phyloP scores from a whole-genome alignment of 2,329 filamentous ascomycete species.

The Myriosclerotinia duriaeana region DNA sequence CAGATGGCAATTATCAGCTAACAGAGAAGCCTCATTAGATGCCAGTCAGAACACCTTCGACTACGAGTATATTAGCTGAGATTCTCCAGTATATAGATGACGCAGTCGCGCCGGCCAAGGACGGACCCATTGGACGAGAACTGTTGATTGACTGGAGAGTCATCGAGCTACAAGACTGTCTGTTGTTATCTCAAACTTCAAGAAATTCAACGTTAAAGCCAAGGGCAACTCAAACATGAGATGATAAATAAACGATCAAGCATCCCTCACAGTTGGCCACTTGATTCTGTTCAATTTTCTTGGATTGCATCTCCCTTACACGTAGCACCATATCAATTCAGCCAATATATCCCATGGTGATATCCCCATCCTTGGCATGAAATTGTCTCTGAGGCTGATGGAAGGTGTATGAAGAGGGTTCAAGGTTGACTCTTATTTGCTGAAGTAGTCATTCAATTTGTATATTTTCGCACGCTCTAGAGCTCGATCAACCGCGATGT shows the following conservation, averaged over 20 bases:
- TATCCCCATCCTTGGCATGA: constrained; percentile 55
- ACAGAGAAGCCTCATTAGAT: background rate
- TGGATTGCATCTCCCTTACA: constrained; percentile 38
- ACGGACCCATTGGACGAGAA: constrained; percentile 33
- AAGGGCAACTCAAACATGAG: constrained; percentile 39
- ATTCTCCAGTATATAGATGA: background rate
- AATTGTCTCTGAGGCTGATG: constrained; percentile 59
- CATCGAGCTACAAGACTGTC: constrained; percentile 31
- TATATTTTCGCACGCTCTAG: background rate
- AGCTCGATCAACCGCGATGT: constrained; percentile 33
- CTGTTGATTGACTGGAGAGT: constrained; percentile 34
- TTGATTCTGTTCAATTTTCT: constrained; percentile 52
- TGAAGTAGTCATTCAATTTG: constrained; percentile 35
- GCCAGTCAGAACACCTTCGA: background rate
- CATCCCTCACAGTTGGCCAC: constrained; percentile 46
- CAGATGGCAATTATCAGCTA: background rate
- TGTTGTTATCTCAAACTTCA: constrained; percentile 40
- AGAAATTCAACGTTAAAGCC: constrained; percentile 42
- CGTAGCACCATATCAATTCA: constrained; percentile 36
- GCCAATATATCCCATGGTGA: constrained; percentile 63
- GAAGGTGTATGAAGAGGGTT: constrained; percentile 64
- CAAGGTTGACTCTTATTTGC: constrained; percentile 44
- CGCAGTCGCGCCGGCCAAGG: constrained; percentile 30
- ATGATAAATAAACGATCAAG: background rate
- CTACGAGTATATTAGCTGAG: background rate